Base-by-base conservation (phyloP, 345 rosid genomes). In the Turnera subulata region DNA sequence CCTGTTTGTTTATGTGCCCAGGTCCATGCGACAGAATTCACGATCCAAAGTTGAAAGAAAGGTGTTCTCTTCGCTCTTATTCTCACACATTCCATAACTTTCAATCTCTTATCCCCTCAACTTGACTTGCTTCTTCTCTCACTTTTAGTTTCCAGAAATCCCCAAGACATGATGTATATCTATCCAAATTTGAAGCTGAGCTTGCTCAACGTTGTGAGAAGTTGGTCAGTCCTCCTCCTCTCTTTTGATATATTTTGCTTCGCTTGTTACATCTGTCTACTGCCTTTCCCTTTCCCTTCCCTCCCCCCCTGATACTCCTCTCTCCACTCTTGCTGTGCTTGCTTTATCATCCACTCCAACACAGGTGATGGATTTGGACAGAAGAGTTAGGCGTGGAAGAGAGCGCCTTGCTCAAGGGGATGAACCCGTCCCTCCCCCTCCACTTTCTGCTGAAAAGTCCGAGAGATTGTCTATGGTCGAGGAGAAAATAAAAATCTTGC, bases 341-440 rank as follows among this genome's bases (percentile, higher is more conserved):
- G n/a, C n/a, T n/a, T n/a, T n/a, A n/a, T n/a, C n/a, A n/a, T n/a
- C n/a, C n/a, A n/a, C n/a, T n/a, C n/a, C n/a, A n/a, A n/a, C n/a
- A n/a, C n/a, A 93, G 99, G 97, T 93, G 54, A 85, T 78, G 81
- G 97, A 93, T 68, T 82, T 93, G 64, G 99, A 93, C 61, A 81
- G 97, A 79, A 87, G 85, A 68, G 99, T 90, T 46, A 84, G 95
- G 76, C 96, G 97, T 68, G 99, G 99, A 18, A 76, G 92, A 62
- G 99, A 93, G 56, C 92, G 99, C 53, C 92, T 90, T 71, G 80
- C 88, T 45, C 99, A 93, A 76, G 97, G 85, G 32, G 75, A 84
- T 42, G 99, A 87, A 62, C 95, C 97, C 43, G 71, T 76, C n/a
- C 84, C 92, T 10, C 79, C 95, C 16, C 74, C 83, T 61, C 81